Evolutionary conservation across 2,329 filamentous ascomycete species (phyloP).

Genomic region (Epicoccum nigrum): DNA sequence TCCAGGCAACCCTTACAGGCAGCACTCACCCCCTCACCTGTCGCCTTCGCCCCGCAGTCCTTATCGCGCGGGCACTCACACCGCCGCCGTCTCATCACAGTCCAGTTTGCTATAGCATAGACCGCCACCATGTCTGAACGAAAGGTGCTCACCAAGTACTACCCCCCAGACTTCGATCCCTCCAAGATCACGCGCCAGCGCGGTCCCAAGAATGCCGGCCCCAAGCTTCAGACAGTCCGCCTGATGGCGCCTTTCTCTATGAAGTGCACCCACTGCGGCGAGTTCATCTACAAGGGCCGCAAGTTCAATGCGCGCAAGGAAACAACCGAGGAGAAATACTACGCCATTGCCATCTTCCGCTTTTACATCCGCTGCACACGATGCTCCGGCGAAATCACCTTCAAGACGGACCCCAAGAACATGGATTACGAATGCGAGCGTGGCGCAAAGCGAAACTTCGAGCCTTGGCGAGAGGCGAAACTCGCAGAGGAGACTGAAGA

Average conservation of each 20-base stretch:
- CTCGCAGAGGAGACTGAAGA: constrained; percentile 81
- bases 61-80: background rate
- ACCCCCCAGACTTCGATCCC: constrained; percentile 86
- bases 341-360: constrained; percentile 82
- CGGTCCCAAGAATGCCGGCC: constrained; percentile 73
- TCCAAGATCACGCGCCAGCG: constrained; percentile 73
- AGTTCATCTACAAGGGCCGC: constrained; percentile 90
- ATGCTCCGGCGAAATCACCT: constrained; percentile 85
- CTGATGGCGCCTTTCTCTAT: constrained; percentile 89
- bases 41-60: background rate
- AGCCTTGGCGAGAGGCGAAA: constrained; percentile 80
- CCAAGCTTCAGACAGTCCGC: constrained; percentile 83
- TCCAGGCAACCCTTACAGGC: background rate
- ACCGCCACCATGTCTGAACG: constrained; percentile 75
- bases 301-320: constrained; percentile 98
- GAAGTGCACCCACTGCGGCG: constrained; percentile 72
- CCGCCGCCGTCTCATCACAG: background rate
- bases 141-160: constrained; percentile 75
- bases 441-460: constrained; percentile 90
- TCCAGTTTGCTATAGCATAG: background rate
- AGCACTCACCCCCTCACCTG: background rate
- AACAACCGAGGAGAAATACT: constrained; percentile 87
- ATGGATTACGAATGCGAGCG: constrained; percentile 84
- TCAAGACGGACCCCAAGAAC: constrained; percentile 93
- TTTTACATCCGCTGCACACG: constrained; percentile 90